Base-by-base conservation (phyloP, 805 yeast genomes). In the Kodamaea laetipori region DNA sequence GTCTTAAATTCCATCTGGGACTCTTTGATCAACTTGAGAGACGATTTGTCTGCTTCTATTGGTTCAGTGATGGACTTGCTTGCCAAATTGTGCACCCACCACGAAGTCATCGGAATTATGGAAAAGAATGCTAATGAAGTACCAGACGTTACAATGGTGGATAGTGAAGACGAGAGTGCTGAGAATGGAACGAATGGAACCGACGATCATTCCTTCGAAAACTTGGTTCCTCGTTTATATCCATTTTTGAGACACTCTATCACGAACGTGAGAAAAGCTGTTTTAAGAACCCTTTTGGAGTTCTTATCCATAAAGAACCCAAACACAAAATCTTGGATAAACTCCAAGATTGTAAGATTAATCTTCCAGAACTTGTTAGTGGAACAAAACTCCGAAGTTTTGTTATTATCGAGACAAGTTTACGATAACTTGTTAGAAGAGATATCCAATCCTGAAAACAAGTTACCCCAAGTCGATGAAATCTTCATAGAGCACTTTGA, bases 211-310 rank as follows among this genome's bases (percentile, higher is more conserved):
- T 78, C 90, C 1, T 86, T 92, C 55, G 81, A 82, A 36, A 70
- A 71, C 37, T 68, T 94, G 46, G 89, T 94, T n/a, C 98, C 99
- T 2, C 79, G 92, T 52, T 71, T 94, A 28, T 92, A 84, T 56
- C 97, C 97, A 16, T 94, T 94, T 56, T 72, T 94, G 50, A 79
- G 99, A 52, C 99, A 94, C 64, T 89, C 98, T 1, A 90, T 94
- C 46, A 77, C 90, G 1, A 86, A 88, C 53, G 98, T 94, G 9
- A 77, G 99, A 53, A 84, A 80, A 55, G 87, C 98, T 0, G 97
- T 92, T 1, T 66, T 94, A 31, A 80, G 86, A 48, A 84, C 97
- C 0, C 68, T 94, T 19, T 58, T 78, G 31, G 94, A 95, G 39
- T 90, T 95, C 56, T 68, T 90, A 44, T 71, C 78, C 10, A 74